phyloP scores from a whole-genome alignment of 2,329 filamentous ascomycete species.

The Pseudopyrenochaeta lycopersici region DNA sequence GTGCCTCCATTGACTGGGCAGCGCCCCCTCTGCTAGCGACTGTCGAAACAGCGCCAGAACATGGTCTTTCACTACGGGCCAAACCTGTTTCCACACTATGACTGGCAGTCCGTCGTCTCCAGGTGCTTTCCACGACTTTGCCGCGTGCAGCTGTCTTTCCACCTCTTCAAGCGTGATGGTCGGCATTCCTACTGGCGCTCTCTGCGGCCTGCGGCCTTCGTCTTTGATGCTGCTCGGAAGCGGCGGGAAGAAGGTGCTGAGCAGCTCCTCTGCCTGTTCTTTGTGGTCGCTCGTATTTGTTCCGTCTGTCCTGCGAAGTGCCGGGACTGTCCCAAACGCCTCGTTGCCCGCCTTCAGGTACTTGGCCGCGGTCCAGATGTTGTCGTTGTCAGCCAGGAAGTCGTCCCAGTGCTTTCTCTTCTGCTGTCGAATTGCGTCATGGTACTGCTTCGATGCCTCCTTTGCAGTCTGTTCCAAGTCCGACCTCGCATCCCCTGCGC shows the following conservation, averaged over 20 bases:
- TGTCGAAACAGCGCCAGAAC: constrained; percentile 17
- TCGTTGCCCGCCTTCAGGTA: constrained; percentile 14
- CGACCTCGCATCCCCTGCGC: constrained; percentile 3
- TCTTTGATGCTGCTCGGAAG: constrained; percentile 10
- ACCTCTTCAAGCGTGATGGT: constrained; percentile 12
- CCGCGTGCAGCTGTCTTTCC: constrained; percentile 11
- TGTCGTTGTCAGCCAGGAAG: constrained; percentile 14
- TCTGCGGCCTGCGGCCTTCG: constrained; percentile 11
- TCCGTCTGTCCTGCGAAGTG: constrained; percentile 11
- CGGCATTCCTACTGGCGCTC: constrained; percentile 8
- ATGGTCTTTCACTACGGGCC: constrained; percentile 18
- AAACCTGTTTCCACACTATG: constrained; percentile 18
- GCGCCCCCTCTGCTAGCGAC: constrained; percentile 15
- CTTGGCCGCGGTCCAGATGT: constrained; percentile 15
- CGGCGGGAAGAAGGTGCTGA: constrained; percentile 12
- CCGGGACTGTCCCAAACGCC: constrained; percentile 15
- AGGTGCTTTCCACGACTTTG: constrained; percentile 18
- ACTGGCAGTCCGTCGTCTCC: constrained; percentile 13
- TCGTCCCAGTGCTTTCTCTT: constrained; percentile 18
- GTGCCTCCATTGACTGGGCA: constrained; percentile 16
- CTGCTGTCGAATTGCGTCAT: constrained; percentile 16
- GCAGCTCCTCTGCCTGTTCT: constrained; percentile 12
- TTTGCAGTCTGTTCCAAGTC: constrained; percentile 13
- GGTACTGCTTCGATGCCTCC: constrained; percentile 13
- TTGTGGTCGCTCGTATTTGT: constrained; percentile 8